Evolutionary conservation across 148 eudicot genomes (phyloP).

Genomic region (Mesembryanthemum crystallinum): DNA sequence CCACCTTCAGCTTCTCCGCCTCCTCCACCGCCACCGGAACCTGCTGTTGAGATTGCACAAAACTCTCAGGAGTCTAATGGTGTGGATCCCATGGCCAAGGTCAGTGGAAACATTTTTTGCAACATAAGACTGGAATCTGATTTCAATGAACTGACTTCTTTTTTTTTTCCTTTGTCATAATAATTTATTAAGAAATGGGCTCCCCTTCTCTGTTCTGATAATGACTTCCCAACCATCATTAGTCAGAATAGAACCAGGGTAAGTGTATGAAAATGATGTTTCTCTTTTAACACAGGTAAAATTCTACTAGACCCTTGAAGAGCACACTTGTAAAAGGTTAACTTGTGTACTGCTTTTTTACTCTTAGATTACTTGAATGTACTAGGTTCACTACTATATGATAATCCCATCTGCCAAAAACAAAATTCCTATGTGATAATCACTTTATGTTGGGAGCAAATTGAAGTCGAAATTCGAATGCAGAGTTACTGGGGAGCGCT

Average conservation of each 20-base stretch:
- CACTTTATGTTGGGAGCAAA: not conserved
- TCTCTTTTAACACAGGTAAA: not conserved
- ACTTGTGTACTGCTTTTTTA: not conserved
- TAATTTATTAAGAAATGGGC: slow-evolving; percentile 2
- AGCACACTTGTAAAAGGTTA: not conserved
- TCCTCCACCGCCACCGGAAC: not conserved
- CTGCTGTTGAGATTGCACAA: slow-evolving; percentile 34
- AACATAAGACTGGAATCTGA: not conserved
- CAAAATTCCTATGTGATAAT: too few species aligned
- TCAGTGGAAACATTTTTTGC: slow-evolving; percentile 25
- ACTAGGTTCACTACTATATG: too few species aligned
- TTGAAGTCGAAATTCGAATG: slow-evolving; percentile 2
- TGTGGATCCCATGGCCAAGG: slow-evolving; percentile 48
- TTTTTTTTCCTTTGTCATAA: not conserved
- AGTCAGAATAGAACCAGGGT: slow-evolving; percentile 13
- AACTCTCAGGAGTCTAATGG: slow-evolving; percentile 56
- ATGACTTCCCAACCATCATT: slow-evolving; percentile 24
- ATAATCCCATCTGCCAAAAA: too few species aligned
- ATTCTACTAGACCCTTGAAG: not conserved
- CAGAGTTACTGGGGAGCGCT: too few species aligned
- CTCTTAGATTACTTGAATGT: too few species aligned
- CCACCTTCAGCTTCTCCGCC: not conserved
- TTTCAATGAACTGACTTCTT: not conserved
- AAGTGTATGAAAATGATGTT: slow-evolving; percentile 19
- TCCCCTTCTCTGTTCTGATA: slow-evolving; percentile 18